Conservation (phyloP, 139 green algal species). For the Micractinium conductrix region DNA sequence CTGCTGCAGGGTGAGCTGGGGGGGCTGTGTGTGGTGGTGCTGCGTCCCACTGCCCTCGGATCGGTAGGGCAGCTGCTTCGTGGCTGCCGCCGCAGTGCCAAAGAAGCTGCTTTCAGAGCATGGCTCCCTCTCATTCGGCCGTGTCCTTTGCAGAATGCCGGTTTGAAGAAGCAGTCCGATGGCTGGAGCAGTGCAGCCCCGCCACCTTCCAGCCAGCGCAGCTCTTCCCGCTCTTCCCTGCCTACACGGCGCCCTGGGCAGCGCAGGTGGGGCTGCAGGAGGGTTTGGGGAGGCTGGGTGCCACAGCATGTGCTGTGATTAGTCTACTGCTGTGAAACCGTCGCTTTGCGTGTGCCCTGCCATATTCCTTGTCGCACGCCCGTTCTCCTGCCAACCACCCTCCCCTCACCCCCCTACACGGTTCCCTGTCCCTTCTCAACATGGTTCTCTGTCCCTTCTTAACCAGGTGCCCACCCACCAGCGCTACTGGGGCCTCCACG, state of each 20-base stretch:
- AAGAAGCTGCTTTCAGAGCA: background rate
- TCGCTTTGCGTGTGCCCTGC: too few species aligned
- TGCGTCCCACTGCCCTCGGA: background rate
- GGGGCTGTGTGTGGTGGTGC: background rate
- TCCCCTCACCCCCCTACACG: too few species aligned
- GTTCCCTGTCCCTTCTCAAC: too few species aligned
- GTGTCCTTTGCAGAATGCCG: slow-evolving; percentile 38
- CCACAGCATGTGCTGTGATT: too few species aligned
- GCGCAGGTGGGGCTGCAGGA: slow-evolving; percentile 10
- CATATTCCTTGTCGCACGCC: too few species aligned
- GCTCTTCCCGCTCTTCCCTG: slow-evolving; percentile 72
- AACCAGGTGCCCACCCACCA: slow-evolving; percentile 18
- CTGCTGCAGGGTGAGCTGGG: slow-evolving; percentile 54
- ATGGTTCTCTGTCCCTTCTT: too few species aligned
- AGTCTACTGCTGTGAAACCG: too few species aligned
- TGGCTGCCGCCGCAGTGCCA: too few species aligned
- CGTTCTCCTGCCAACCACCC: background rate
- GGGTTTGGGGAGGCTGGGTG: too few species aligned
- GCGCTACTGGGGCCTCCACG: slow-evolving; percentile 67
- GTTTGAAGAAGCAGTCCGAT: slow-evolving; percentile 55
- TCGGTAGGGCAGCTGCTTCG: too few species aligned
- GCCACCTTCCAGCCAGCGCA: slow-evolving; percentile 66
- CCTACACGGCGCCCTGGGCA: slow-evolving; percentile 44
- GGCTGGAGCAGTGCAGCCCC: slow-evolving; percentile 48
- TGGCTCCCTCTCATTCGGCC: background rate